These are phyloP conservation scores for Globisporangium cederbergense DNA, from an alignment of 352 stramenopile genomes.

Conservation along the genomic window DNA sequence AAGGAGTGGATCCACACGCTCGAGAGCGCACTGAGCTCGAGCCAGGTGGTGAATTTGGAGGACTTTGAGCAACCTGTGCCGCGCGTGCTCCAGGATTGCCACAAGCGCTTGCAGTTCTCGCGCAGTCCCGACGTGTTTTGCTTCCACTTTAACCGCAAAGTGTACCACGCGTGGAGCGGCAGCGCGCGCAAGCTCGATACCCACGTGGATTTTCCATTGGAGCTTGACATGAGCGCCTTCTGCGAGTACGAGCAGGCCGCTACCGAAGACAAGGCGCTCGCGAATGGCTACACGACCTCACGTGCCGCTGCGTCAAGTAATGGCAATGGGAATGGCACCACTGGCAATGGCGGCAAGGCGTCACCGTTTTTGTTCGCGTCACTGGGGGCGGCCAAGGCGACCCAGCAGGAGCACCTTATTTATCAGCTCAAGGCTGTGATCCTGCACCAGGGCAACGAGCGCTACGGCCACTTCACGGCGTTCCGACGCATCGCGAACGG, in stretches of 20 bases:
- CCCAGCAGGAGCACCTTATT: constrained; percentile 33
- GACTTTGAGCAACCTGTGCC: constrained; percentile 34
- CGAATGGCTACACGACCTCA: constrained; percentile 17
- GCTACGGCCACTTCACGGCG: constrained; percentile 82
- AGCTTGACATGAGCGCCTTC: constrained; percentile 76
- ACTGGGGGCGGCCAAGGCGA: constrained; percentile 2
- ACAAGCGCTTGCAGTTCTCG: constrained; percentile 76
- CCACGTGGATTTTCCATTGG: constrained; percentile 75
- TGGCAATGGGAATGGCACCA: constrained; percentile 4
- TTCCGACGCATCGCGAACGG: constrained; percentile 55
- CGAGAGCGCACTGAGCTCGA: constrained; percentile 32
- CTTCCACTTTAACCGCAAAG: constrained; percentile 86
- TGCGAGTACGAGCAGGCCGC: constrained; percentile 57
- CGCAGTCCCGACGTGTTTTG: constrained; percentile 80
- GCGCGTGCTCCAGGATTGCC: constrained; percentile 42
- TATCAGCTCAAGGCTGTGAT: constrained; percentile 82
- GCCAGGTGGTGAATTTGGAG: constrained; percentile 33
- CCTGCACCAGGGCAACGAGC: constrained; percentile 84
- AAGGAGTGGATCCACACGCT: constrained; percentile 68
- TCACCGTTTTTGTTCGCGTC: constrained; percentile 13
- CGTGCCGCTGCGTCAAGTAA: background rate
- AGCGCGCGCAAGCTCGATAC: constrained; percentile 74
- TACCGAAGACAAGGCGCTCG: constrained; percentile 26
- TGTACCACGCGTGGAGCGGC: constrained; percentile 67
- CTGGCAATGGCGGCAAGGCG: constrained; percentile 5